Base-by-base conservation (phyloP, 129 eudicot species). In the Gnaphalium uliginosum region DNA sequence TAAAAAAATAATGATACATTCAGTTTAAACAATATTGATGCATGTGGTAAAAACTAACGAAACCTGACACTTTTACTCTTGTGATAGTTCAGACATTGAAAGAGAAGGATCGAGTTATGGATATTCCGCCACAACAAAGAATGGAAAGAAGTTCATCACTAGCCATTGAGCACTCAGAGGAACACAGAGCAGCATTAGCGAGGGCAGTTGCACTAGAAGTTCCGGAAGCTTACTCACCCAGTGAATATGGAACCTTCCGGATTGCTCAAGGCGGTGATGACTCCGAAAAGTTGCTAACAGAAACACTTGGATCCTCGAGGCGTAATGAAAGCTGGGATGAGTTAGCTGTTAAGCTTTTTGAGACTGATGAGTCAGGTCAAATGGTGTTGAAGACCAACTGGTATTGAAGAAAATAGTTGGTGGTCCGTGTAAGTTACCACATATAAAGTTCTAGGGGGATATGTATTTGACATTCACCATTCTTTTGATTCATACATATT, bases 191-290 rank as follows among this genome's bases (percentile, higher is more conserved):
- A 25, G 97, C 97, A 18, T 74, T 95, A 24, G 81, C 88, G 17
- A 87, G 92, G 69, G 97, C 97, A 0, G 92, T 41, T 25, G 89
- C 96, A 1, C 76, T 95, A 56, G 92, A 89, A 1, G 86, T 95
- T 83, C 97, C 97, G 11, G 82, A 81, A 43, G 86, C 89, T 64
- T 89, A 69, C 81, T 81, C 87, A 2, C 97, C 96, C 39, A 79
- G 91, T 37, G 75, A 82, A 14, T 95, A 95, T 58, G 99, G 99
- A 71, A 95, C 99, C 29, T 95, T 95, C 79, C 53, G 63, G 41
- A 85, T 82, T 4, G 54, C 17, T 51, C 86, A 86, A 50, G 61
- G 63, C 23, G 85, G 81, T 18, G 84, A 80, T 4, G 81, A 76
- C 10, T 77, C 83, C 7, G 80, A 81, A 56, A 75, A 81, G 8